Percentiles rank a stretch among this genome's conserved stretches.
phyloP scores from a whole-genome alignment of 2,329 filamentous ascomycete genomes.

The Hypoxylon sp. region DNA sequence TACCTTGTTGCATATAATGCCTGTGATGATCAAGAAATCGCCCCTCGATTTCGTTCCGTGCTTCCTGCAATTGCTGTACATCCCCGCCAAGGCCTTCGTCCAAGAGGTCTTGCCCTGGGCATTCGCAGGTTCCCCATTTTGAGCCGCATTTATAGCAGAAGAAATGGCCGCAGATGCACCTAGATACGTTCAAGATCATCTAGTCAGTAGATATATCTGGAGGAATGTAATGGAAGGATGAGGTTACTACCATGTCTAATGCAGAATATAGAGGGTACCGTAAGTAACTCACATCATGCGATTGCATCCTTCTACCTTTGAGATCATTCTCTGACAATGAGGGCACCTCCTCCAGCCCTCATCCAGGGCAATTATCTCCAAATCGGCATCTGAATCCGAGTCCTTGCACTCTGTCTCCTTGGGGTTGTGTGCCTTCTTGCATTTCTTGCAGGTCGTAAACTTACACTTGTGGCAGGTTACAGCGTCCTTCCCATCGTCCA shows the following conservation, averaged over 20 bases:
- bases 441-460: constrained; percentile 19
- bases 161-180: constrained; percentile 17
- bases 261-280: not conserved
- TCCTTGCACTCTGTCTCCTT: constrained; percentile 1
- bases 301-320: constrained; percentile 8
- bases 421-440: constrained; percentile 14
- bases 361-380: not conserved
- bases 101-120: not conserved
- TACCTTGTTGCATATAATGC: too few relatives aligned
- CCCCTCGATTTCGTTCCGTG: too few relatives aligned
- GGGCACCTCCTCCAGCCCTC: constrained; percentile 19
- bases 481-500: not conserved
- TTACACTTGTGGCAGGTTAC: constrained; percentile 22
- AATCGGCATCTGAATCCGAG: not conserved
- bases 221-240: not conserved
- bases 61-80: too few relatives aligned
- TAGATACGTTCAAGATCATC: not conserved
- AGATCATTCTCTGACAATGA: constrained; percentile 14
- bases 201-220: not conserved
- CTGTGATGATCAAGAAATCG: too few relatives aligned
- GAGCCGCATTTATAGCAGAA: constrained; percentile 25
- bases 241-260: not conserved
- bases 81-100: too few relatives aligned
- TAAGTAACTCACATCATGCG: constrained; percentile 32
- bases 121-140: constrained; percentile 7